These are phyloP conservation scores for Hypoxylon sp. DNA, from an alignment of 2,329 filamentous ascomycete species.

Conservation along the genomic window DNA sequence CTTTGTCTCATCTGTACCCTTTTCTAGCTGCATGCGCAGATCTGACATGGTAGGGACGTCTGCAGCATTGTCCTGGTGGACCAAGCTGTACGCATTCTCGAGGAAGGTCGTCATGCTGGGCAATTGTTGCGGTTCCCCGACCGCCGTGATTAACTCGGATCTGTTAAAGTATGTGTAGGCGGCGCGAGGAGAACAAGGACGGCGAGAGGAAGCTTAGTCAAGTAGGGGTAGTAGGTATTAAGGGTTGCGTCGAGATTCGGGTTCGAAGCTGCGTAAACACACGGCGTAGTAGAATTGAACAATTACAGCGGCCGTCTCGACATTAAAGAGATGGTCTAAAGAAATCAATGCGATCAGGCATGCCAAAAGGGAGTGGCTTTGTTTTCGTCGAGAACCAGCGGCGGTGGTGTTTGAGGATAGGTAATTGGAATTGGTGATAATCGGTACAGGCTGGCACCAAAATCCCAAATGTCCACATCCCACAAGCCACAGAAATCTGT, in stretches of 20 bases:
- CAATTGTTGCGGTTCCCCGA: slow-evolving; percentile 51
- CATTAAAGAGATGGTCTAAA: slow-evolving; percentile 43
- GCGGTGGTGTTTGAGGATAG: slow-evolving; percentile 21
- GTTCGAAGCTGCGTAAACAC: slow-evolving; percentile 30
- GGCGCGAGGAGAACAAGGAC: slow-evolving; percentile 2
- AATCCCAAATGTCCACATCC: slow-evolving; percentile 40
- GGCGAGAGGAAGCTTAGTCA: slow-evolving; percentile 13
- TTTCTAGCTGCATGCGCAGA: slow-evolving; percentile 92
- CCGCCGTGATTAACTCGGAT: slow-evolving; percentile 45
- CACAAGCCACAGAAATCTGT: slow-evolving; percentile 50
- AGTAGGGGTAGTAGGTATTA: slow-evolving; percentile 19
- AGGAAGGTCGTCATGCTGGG: slow-evolving; percentile 90
- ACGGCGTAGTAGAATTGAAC: slow-evolving; percentile 25
- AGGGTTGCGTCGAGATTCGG: slow-evolving; percentile 19
- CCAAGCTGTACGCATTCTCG: slow-evolving; percentile 94
- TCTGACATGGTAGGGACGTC: slow-evolving; percentile 93
- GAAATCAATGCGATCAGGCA: slow-evolving; percentile 49
- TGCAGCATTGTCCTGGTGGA: slow-evolving; percentile 96
- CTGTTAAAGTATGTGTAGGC: slow-evolving; percentile 20
- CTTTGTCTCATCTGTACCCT: slow-evolving; percentile 93
- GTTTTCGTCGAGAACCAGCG: slow-evolving; percentile 24
- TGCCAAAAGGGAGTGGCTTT: slow-evolving; percentile 42
- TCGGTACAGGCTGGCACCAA: slow-evolving; percentile 40
- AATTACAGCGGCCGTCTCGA: slow-evolving; percentile 37
- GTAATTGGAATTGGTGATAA: slow-evolving; percentile 15